Base-by-base conservation (phyloP, 2,329 filamentous ascomycete genomes). In the Pseudomassariella vexata region DNA sequence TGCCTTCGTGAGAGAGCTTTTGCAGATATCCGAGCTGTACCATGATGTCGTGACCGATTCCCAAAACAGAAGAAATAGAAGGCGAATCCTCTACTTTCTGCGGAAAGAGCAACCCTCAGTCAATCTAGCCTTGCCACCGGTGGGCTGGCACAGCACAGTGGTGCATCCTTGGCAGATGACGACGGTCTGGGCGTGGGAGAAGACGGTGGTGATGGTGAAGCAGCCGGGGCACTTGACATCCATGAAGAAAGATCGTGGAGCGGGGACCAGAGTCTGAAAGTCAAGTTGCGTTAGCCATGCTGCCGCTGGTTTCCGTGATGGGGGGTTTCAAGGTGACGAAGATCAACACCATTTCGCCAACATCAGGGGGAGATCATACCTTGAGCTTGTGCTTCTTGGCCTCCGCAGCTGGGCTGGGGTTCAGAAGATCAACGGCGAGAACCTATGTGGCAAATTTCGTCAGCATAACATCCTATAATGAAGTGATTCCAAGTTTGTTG, bases 301-400 rank as follows among this genome's bases (percentile, higher is more conserved):
- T n/a, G n/a, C n/a, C n/a, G n/a, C n/a, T 40, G n/a, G n/a, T n/a
- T n/a, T n/a, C n/a, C n/a, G n/a, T n/a, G n/a, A 25, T 28, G 39
- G 23, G 39, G 30, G 28, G 25, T 19, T 27, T 39, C 5, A 29
- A 24, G 20, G 15, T 16, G 29, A 14, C 19, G 23, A 18, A 27
- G 11, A 10, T 50, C 54, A 51, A 20, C 24, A 19, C 15, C 23
- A 24, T 28, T 37, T 35, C 21, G 30, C 9, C 20, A 16, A 10
- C 20, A 12, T 11, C 11, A 5, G 24, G 17, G 17, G 18, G 32
- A 33, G 37, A 45, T 56, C 72, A 53, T 87, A 95, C 88, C 88
- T 98, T 98, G 69, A 98, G 87, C 87, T 98, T 98, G 86, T 98
- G 92, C 85, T 96, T 96, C 77, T 88, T 87, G 63, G 88, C 88